A percentile compares a stretch with the other conserved stretches of the same genome.
These are phyloP conservation scores for Aspergillus funiculosus DNA, from an alignment of 495 filamentous ascomycete genomes.

Conservation along the genomic window DNA sequence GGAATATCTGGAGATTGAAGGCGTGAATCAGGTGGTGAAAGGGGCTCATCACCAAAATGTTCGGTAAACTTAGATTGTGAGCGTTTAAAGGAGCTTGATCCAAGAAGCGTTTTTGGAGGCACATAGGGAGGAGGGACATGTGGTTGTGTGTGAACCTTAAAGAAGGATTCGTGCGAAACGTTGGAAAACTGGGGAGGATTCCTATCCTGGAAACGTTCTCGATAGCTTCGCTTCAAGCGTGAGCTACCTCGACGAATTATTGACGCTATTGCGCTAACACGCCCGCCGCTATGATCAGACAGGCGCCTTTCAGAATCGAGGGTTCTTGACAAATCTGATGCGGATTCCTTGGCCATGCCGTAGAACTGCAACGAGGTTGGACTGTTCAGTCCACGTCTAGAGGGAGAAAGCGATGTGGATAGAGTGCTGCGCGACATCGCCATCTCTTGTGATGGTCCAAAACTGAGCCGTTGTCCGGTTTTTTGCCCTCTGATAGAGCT, in stretches of 20 bases:
- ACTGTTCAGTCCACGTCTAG: conserved; percentile 43
- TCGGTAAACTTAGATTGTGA: conserved; percentile 91
- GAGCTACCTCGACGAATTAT: conserved; percentile 66
- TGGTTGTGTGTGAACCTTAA: conserved; percentile 40
- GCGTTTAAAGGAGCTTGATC: conserved; percentile 57
- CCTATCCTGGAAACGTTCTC: conserved; percentile 47
- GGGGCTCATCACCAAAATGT: conserved; percentile 76
- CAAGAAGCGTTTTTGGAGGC: conserved; percentile 40
- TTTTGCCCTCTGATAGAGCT: conserved; percentile 33
- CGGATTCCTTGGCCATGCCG: conserved; percentile 40
- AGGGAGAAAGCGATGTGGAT: conserved; percentile 52
- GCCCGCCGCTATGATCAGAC: conserved; percentile 43
- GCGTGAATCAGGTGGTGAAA: conserved; percentile 75
- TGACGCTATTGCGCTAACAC: conserved; percentile 51
- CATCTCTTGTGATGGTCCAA: conserved; percentile 40
- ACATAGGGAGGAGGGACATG: conserved; percentile 32
- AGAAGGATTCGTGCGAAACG: conserved; percentile 77
- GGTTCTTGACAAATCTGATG: conserved; percentile 42
- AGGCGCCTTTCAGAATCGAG: conserved; percentile 37
- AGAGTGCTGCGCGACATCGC: conserved; percentile 50
- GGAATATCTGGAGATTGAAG: conserved; percentile 57
- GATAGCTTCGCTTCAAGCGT: conserved; percentile 53
- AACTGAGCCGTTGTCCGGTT: conserved; percentile 29
- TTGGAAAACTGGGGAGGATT: conserved; percentile 65
- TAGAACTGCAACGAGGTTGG: conserved; percentile 53